A percentile compares a stretch with the other conserved stretches of the same genome.
Evolutionary conservation across 139 green algal species (phyloP).

Genomic region (Yamagishiella unicocca): DNA sequence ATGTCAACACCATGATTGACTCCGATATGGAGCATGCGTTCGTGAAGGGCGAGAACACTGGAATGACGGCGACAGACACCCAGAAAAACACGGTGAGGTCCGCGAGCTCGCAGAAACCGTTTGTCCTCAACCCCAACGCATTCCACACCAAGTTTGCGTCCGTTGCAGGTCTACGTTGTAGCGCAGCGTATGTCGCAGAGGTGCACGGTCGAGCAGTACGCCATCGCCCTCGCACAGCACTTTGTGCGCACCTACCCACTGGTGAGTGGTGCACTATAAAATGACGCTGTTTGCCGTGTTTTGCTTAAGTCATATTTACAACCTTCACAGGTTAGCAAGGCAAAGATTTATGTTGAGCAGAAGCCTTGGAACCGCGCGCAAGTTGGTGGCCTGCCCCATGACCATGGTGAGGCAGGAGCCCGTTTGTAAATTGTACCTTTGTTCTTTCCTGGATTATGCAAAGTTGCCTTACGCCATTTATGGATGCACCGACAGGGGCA

Average conservation of each 20-base stretch:
- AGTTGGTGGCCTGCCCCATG: slow-evolving; percentile 71
- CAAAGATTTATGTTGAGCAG: slow-evolving; percentile 90
- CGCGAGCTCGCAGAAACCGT: background rate
- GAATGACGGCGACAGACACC: slow-evolving; percentile 95
- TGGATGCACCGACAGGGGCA: no score
- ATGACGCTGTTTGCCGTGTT: no score
- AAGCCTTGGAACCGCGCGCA: slow-evolving; percentile 85
- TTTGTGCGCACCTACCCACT: slow-evolving; percentile 89
- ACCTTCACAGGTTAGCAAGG: slow-evolving; percentile 76
- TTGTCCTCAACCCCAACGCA: background rate
- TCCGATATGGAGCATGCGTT: slow-evolving; percentile 81
- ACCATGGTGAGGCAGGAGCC: slow-evolving; percentile 76
- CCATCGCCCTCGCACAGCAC: slow-evolving; percentile 84
- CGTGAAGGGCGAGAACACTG: slow-evolving; percentile 77
- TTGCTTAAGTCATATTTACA: background rate
- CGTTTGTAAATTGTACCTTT: no score
- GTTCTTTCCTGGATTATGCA: no score
- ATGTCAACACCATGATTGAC: slow-evolving; percentile 86
- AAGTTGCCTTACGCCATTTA: no score
- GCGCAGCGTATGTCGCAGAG: slow-evolving; percentile 78
- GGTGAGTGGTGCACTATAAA: slow-evolving; percentile 27
- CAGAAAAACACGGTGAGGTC: slow-evolving; percentile 91
- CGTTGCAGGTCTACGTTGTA: slow-evolving; percentile 83
- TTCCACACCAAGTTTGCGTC: background rate
- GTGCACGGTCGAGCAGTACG: slow-evolving; percentile 91